Evolutionary conservation across 2,329 filamentous ascomycete genomes (phyloP), one percentile per base, ranked within the genome.

Genomic region (Scedosporium boydii): DNA sequence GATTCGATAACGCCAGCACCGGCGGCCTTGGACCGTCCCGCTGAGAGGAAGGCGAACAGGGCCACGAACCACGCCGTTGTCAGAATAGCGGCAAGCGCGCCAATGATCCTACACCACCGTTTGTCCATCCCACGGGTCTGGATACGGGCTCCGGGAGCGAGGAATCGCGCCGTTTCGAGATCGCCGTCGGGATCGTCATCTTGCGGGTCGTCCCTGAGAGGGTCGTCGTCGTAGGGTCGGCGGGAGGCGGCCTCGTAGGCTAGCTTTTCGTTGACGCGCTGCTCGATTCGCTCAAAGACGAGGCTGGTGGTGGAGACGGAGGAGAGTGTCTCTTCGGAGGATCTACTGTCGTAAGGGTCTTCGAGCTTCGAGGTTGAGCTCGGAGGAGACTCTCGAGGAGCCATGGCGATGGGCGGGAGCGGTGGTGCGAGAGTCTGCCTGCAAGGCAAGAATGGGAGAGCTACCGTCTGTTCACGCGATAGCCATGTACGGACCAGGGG

Each of bases 261-360:
- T 18, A 70, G 67, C 68, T 75, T 75, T 63, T 77, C 73, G 63
- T 67, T 70, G 72, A 79, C 71, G 23, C 53, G 60, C 70, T 90
- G 87, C 68, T 84, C 82, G 67, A 93, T 82, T 65, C 88, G 85
- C 67, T 95, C 90, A 71, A 95, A 90, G 61, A 95, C 85, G 14
- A 95, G 80, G 68, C 90, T 93, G 3, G 88, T 92, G 10, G 90
- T 93, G 41, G 90, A 95, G n/a, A 86, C 87, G 48, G 88, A 88
- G n/a, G 88, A 90, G 56, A 84, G 73, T 3, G 90, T 91, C 65
- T 82, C 82, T 69, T 75, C 75, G 61, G 83, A 85, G 18, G 14
- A 21, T 5, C 55, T 57, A 23, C 6, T 21, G 16, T n/a, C 42
- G 60, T 27, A 16, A 10, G 34, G 6, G 27, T 41, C 23, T 12